Percentiles rank a stretch among this genome's conserved stretches.
Evolutionary conservation across 192 early-diverging fungal genomes (phyloP).

Genomic region (Ramicandelaber brevisporus): DNA sequence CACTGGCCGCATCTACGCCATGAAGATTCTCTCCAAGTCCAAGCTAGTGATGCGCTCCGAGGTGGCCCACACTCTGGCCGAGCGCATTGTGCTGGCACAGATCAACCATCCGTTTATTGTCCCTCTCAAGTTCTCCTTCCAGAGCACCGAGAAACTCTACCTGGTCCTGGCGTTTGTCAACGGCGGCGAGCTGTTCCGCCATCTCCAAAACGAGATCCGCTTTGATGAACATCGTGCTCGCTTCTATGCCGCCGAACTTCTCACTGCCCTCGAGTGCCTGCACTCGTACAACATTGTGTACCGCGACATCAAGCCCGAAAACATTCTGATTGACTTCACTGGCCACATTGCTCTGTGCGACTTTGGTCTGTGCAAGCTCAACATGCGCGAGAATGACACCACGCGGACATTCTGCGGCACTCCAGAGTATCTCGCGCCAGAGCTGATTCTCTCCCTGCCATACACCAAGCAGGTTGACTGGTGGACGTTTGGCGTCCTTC

Average conservation of each 20-base stretch:
- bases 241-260: slow-evolving; percentile 84
- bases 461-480: slow-evolving; percentile 91
- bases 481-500: slow-evolving; percentile 83
- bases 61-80: slow-evolving; percentile 81
- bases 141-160: slow-evolving; percentile 84
- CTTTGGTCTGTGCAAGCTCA: slow-evolving; percentile 81
- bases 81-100: slow-evolving; percentile 72
- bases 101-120: slow-evolving; percentile 86
- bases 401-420: slow-evolving; percentile 95
- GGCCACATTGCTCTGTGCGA: slow-evolving; percentile 90
- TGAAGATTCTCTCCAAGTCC: slow-evolving; percentile 86
- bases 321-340: slow-evolving; percentile 76
- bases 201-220: slow-evolving; percentile 65
- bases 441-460: slow-evolving; percentile 60
- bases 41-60: slow-evolving; percentile 83
- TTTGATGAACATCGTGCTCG: slow-evolving; percentile 71
- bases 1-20: slow-evolving; percentile 83
- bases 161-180: slow-evolving; percentile 85
- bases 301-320: slow-evolving; percentile 87
- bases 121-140: slow-evolving; percentile 80
- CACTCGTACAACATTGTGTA: slow-evolving; percentile 80
- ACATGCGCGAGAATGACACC: slow-evolving; percentile 79
- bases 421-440: slow-evolving; percentile 92
- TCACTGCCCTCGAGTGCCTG: slow-evolving; percentile 74
- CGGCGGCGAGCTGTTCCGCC: slow-evolving; percentile 93